Percentiles rank a stretch among this genome's conserved stretches.
phyloP scores from a whole-genome alignment of 2,329 filamentous ascomycete species.

The Leptographium wingfieldii region DNA sequence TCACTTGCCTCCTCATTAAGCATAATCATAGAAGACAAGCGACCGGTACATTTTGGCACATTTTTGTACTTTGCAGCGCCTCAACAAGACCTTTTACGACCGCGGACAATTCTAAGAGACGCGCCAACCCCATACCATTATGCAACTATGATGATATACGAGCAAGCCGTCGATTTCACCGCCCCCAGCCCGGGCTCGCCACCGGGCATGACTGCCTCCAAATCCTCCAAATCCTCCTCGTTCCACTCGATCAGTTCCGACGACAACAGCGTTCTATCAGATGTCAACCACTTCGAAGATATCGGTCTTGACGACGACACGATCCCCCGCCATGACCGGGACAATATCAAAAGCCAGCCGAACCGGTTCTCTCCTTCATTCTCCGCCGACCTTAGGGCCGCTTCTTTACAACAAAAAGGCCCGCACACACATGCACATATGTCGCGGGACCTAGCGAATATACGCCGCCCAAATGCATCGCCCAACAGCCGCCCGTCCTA shows the following conservation, averaged over 20 bases:
- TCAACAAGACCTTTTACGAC: background rate
- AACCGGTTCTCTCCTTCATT: conserved; percentile 39
- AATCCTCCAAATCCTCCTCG: conserved; percentile 84
- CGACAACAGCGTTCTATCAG: conserved; percentile 55
- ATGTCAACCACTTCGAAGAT: conserved; percentile 81
- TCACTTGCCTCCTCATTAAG: background rate
- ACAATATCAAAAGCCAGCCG: conserved; percentile 23
- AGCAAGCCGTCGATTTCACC: conserved; percentile 26
- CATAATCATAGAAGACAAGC: background rate
- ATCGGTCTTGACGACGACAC: conserved; percentile 65
- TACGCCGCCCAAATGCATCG: conserved; percentile 16
- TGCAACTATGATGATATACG: conserved; percentile 27
- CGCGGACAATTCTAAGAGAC: background rate
- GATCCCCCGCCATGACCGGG: conserved; percentile 20
- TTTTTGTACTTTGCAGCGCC: background rate
- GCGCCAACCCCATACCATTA: background rate
- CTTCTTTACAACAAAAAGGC: conserved; percentile 15
- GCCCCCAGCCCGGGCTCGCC: conserved; percentile 48
- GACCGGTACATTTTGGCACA: background rate
- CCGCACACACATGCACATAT: conserved; percentile 15
- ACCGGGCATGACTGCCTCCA: conserved; percentile 67
- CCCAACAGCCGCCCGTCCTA: conserved; percentile 28
- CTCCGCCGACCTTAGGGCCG: conserved; percentile 28
- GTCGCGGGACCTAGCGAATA: conserved; percentile 19
- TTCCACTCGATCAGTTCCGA: conserved; percentile 70